These are phyloP conservation scores for Mycena metata DNA, from an alignment of 768 basidiomycete species.

Conservation along the genomic window DNA sequence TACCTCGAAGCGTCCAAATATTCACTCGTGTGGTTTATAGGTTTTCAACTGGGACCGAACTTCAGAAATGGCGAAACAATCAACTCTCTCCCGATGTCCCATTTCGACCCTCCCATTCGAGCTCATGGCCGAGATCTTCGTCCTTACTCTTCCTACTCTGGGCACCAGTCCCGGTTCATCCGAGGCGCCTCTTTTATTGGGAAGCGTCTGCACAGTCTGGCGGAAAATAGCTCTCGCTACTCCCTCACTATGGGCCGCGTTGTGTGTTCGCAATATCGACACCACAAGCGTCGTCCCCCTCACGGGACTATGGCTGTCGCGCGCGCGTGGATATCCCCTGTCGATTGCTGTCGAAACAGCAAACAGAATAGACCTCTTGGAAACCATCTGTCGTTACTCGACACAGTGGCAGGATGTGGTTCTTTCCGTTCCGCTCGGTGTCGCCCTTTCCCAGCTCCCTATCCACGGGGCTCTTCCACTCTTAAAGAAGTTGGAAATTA, in stretches of 20 bases:
- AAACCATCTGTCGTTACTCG: slow-evolving; percentile 14
- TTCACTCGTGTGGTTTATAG: no score
- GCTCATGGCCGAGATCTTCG: slow-evolving; percentile 17
- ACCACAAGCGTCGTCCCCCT: not conserved
- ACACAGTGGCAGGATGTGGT: slow-evolving; percentile 12
- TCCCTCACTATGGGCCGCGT: slow-evolving; percentile 14
- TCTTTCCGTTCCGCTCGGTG: slow-evolving; percentile 5
- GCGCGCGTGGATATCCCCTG: slow-evolving; percentile 11
- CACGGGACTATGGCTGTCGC: slow-evolving; percentile 17
- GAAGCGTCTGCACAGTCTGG: slow-evolving; percentile 19
- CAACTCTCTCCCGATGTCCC: not conserved
- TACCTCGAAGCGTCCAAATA: not conserved
- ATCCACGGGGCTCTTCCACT: slow-evolving; percentile 4
- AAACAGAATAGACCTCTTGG: not conserved
- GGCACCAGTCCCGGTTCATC: not conserved
- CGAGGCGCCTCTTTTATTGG: slow-evolving; percentile 9
- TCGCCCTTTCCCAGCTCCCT: not conserved
- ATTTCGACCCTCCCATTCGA: slow-evolving; percentile 17
- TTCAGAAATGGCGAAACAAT: no score
- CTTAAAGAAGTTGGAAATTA: not conserved
- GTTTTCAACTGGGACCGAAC: no score
- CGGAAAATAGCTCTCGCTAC: slow-evolving; percentile 15
- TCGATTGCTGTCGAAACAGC: slow-evolving; percentile 4
- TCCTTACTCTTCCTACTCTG: not conserved
- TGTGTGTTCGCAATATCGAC: not conserved